Percentiles rank a stretch among this genome's conserved stretches.
These are phyloP conservation scores for Hygrocybe coccinea DNA, from an alignment of 768 basidiomycete genomes.

Conservation along the genomic window DNA sequence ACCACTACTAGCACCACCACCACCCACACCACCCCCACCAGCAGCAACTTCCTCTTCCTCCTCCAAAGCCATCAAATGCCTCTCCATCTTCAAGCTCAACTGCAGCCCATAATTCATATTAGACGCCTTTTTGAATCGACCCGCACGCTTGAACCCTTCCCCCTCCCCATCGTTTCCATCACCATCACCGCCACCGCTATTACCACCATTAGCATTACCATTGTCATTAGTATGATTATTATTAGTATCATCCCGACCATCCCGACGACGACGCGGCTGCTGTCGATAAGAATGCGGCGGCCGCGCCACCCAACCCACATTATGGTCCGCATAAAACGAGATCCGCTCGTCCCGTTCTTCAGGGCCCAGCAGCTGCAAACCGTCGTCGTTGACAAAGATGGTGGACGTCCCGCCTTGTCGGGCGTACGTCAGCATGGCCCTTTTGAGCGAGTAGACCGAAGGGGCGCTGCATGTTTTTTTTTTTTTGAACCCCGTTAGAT, in stretches of 20 bases:
- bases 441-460: slow-evolving; percentile 72
- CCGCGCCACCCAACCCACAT: slow-evolving; percentile 81
- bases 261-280: slow-evolving; percentile 15
- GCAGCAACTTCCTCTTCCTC: slow-evolving; percentile 7
- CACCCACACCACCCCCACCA: too few relatives aligned
- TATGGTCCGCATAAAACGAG: slow-evolving; percentile 68
- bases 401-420: slow-evolving; percentile 80
- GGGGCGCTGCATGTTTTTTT: slow-evolving; percentile 55
- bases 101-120: slow-evolving; percentile 81
- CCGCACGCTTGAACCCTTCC: slow-evolving; percentile 72
- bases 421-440: slow-evolving; percentile 88
- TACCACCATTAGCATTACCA: too few relatives aligned
- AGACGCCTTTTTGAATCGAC: slow-evolving; percentile 86
- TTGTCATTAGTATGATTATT: too few relatives aligned
- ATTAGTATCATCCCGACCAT: too few relatives aligned
- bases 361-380: slow-evolving; percentile 60
- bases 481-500: too few relatives aligned
- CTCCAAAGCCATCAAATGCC: slow-evolving; percentile 45
- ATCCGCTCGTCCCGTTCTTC: slow-evolving; percentile 64
- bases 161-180: neutral
- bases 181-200: too few relatives aligned
- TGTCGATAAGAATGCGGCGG: slow-evolving; percentile 58
- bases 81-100: slow-evolving; percentile 40
- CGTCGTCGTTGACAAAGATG: slow-evolving; percentile 82
- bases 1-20: too few relatives aligned